Percentiles rank a stretch among this genome's conserved stretches.
phyloP scores from a whole-genome alignment of 768 basidiomycete species.

The Kwoniella mangroviensis region DNA sequence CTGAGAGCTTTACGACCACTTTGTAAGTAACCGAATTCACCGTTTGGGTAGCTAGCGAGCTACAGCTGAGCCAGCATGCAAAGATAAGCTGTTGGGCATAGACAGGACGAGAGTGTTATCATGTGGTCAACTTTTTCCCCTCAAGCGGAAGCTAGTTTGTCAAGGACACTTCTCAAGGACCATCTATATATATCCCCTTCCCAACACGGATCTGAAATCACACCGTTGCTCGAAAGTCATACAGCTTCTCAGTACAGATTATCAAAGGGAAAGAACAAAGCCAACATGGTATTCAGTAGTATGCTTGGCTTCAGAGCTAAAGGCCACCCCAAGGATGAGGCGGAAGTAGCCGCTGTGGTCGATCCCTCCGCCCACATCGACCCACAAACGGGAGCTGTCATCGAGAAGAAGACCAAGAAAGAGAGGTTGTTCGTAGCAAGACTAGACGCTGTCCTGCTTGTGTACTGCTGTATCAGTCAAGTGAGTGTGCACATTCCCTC shows the following conservation, averaged over 20 bases:
- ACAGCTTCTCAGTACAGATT: background rate
- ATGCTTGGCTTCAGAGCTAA: conserved; percentile 27
- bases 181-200: background rate
- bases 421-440: conserved; percentile 38
- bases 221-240: conserved; percentile 2
- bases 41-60: background rate
- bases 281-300: conserved; percentile 17
- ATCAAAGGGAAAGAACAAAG: background rate
- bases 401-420: conserved; percentile 32
- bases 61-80: background rate
- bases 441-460: conserved; percentile 41
- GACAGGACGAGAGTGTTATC: background rate
- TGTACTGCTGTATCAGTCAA: conserved; percentile 37
- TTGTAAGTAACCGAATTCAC: conserved; percentile 9
- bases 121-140: conserved; percentile 10
- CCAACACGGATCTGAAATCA: background rate
- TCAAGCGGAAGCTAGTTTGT: conserved; percentile 2
- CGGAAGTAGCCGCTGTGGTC: conserved; percentile 20
- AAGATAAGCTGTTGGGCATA: background rate
- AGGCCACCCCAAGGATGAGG: background rate
- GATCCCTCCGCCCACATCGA: conserved; percentile 32
- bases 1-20: background rate
- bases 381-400: conserved; percentile 36
- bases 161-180: background rate
- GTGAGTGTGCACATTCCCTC: background rate